phyloP scores from a whole-genome alignment of 2,329 filamentous ascomycete genomes.

The Botrytis tulipae region DNA sequence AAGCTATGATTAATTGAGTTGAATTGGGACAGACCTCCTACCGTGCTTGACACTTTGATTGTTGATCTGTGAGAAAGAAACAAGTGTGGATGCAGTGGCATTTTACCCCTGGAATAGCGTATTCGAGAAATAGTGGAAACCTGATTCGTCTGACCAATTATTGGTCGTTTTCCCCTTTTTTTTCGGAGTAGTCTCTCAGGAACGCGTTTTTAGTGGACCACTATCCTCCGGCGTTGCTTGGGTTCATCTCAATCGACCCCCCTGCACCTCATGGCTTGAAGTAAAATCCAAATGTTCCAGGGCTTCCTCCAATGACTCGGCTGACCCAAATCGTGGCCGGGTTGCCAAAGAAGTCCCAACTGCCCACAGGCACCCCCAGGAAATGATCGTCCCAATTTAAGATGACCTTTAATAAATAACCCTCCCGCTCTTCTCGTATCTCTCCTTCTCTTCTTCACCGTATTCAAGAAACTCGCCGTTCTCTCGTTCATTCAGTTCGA shows the following conservation, averaged over 20 bases:
- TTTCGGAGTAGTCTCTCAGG: slow-evolving; percentile 24
- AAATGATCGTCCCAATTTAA: slow-evolving; percentile 19
- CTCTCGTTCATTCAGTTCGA: slow-evolving; percentile 32
- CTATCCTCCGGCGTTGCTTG: slow-evolving; percentile 24
- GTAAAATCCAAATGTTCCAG: slow-evolving; percentile 13
- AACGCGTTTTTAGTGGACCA: slow-evolving; percentile 32
- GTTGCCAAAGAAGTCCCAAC: slow-evolving; percentile 15
- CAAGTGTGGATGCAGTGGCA: slow-evolving; percentile 11
- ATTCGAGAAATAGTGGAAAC: slow-evolving; percentile 8
- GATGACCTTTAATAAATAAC: slow-evolving; percentile 14
- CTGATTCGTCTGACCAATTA: slow-evolving; percentile 23
- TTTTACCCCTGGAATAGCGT: slow-evolving; percentile 24
- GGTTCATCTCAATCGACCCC: slow-evolving; percentile 35
- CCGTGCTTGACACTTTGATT: slow-evolving; percentile 18
- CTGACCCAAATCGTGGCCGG: slow-evolving; percentile 7
- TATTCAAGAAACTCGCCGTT: slow-evolving; percentile 31
- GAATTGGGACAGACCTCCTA: slow-evolving; percentile 1
- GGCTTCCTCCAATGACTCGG: slow-evolving; percentile 20
- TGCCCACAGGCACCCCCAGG: slow-evolving; percentile 5
- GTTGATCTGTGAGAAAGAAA: slow-evolving; percentile 14
- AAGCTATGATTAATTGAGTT: background rate
- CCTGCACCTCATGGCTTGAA: slow-evolving; percentile 24
- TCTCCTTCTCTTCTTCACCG: slow-evolving; percentile 25
- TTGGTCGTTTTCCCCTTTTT: slow-evolving; percentile 10
- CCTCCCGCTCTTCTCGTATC: slow-evolving; percentile 17